Evolutionary conservation across 805 yeast genomes (phyloP), one percentile per base, ranked within the genome.

Genomic region (Ogataea corticis): DNA sequence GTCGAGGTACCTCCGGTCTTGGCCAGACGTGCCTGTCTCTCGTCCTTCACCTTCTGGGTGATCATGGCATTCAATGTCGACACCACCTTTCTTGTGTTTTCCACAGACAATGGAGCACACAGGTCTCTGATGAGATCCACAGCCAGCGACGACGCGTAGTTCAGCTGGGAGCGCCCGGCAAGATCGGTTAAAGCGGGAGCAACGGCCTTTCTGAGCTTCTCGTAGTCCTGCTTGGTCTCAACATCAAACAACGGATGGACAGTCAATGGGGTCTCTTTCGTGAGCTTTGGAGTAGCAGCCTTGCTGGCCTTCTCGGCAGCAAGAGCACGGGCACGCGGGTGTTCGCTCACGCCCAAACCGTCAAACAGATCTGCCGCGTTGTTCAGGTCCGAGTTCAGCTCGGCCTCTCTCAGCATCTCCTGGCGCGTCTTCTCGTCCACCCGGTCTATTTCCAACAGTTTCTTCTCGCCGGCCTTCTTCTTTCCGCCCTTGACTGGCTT

Each of bases 321-420:
- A 15, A 54, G 63, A 56, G 63, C 63, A 19, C 51, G 51, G 46
- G 79, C 82, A 48, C 80, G 68, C 36, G 83, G 83, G 55, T 78
- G 83, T 29, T 71, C 82, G 18, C 80, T 78, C 43, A 77, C 76
- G 33, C 79, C 78, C 54, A 73, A 72, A 13, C 88, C 89, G 27
- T 90, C 96, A 63, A 92, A 89, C 57, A 92, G 73, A 57, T 87
- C 96, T 7, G 96, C 92, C 25, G 99, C 98, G 63, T 87, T 88
- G 67, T 87, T 88, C 66, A 92, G 73, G 70, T 92, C 99, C 21
- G 96, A 79, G 38, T 80, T 83, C 48, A 88, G 59, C 68, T 92
- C 96, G 16, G 94, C 96, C 64, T 85, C 74, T 61, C 75, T 83
- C 67, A 87, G 73, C 66, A 90, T 67, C 61, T 85, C 90, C 56